Percentiles rank a stretch among this genome's conserved stretches.
phyloP scores from a whole-genome alignment of 1,284 basidiomycete species.

The Ustilago vetiveriae region DNA sequence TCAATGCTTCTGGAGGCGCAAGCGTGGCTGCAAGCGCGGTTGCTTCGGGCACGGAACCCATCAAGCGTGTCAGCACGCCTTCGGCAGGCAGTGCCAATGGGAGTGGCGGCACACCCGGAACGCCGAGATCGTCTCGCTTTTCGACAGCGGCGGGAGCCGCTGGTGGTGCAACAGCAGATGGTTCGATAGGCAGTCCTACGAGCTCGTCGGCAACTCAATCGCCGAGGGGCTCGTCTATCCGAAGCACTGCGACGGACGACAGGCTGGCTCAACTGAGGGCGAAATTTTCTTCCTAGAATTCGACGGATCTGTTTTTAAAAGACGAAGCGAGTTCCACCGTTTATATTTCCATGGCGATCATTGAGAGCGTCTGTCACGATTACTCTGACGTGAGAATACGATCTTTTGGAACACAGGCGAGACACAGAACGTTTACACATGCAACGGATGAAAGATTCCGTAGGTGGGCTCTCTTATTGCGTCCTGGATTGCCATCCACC shows the following conservation, averaged over 20 bases:
- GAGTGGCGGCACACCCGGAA: constrained; percentile 10
- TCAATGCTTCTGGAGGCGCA: no score
- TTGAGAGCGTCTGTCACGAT: no score
- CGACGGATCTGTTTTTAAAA: no score
- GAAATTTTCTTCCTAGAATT: constrained; percentile 50
- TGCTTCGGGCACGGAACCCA: constrained; percentile 4
- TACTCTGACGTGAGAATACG: no score
- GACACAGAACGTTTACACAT: no score
- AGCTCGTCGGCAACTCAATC: constrained; percentile 29
- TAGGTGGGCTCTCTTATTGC: no score
- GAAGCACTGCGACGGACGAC: constrained; percentile 48
- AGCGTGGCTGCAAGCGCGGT: not conserved
- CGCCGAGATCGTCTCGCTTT: constrained; percentile 11
- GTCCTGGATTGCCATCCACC: no score
- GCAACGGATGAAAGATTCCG: no score
- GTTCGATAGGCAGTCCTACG: constrained; percentile 24
- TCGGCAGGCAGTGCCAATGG: constrained; percentile 8
- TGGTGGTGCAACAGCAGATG: not conserved
- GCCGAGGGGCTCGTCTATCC: constrained; percentile 14
- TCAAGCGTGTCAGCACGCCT: constrained; percentile 20
- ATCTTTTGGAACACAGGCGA: no score
- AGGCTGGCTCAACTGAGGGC: constrained; percentile 58
- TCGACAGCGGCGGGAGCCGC: not conserved
- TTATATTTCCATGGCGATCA: no score
- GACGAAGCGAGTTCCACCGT: no score